These are phyloP conservation scores for Fusarium gaditjirri DNA, from an alignment of 2,329 filamentous ascomycete species.

Conservation along the genomic window DNA sequence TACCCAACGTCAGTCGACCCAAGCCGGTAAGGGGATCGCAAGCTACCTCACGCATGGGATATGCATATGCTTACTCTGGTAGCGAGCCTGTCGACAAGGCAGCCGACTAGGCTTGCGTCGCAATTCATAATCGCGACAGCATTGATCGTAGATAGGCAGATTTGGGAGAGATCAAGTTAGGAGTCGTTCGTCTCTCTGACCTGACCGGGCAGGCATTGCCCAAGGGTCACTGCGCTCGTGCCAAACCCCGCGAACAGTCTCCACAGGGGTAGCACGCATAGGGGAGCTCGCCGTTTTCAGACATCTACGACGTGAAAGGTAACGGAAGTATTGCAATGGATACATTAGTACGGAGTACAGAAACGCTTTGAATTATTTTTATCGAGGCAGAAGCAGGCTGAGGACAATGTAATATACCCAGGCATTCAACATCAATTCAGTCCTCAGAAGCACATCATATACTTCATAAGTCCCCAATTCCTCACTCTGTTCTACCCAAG, in stretches of 20 bases:
- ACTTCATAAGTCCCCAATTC: not conserved
- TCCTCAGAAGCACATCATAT: not conserved
- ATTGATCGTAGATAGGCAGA: constrained; percentile 29
- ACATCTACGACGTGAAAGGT: constrained; percentile 1
- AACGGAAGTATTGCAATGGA: not conserved
- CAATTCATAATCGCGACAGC: constrained; percentile 61
- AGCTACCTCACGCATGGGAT: not conserved
- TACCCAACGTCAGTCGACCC: constrained; percentile 51
- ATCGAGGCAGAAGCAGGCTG: not conserved
- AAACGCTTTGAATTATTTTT: not conserved
- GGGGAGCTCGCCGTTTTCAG: constrained; percentile 20
- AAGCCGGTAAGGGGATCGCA: not conserved
- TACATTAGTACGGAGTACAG: not conserved
- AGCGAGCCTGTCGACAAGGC: constrained; percentile 70
- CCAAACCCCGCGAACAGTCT: constrained; percentile 38
- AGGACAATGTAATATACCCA: not conserved
- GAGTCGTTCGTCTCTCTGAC: constrained; percentile 1
- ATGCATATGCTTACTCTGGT: constrained; percentile 61
- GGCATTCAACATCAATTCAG: not conserved
- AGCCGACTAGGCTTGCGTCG: constrained; percentile 68
- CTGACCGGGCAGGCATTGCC: not conserved
- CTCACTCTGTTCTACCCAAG: not conserved
- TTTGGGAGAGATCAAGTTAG: constrained; percentile 27
- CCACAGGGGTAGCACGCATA: constrained; percentile 32
- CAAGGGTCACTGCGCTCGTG: constrained; percentile 27